Base-by-base conservation (phyloP, 1,139 yeast species). In the Diutina sp. region DNA sequence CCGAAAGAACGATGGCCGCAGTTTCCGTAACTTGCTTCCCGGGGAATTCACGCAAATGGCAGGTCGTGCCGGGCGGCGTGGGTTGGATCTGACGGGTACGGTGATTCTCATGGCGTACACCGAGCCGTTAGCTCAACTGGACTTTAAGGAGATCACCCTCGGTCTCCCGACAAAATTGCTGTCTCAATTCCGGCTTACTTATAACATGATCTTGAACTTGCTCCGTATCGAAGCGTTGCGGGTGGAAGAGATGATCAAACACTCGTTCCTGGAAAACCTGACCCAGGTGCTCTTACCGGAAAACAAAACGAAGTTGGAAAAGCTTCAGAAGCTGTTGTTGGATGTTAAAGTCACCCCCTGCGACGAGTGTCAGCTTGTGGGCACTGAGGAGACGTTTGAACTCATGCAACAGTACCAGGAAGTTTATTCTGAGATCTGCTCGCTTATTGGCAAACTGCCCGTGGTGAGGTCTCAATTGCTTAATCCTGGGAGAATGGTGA, bases 31-130 rank as follows among this genome's bases (percentile, higher is more conserved):
- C 65, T 74, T 93, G 59, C 76, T 87, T 11, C 97, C 99, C 0
- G 99, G 99, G 54, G 99, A 93, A 68, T 93, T 91, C 68, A 95
- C 97, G 1, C 99, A 93, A 71, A 93, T 95, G 99, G 91, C 98
- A 0, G 99, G 99, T 56, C 82, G 99, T 71, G 99, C 99, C 1
- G 99, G 99, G 61, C 84, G 99, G 72, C 85, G 99, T 77, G 99
- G 99, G 53, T 74, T 93, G 61, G 99, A 93, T 74, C 75, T 84
- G 35, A 89, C 89, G 1, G 99, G 99, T 64, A 91, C 97, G 0
- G 99, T 95, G n/a, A 90, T 95, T 59, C 84, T 91, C 30, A 90
- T 93, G 96, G 79, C 95, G 1, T 87, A 85, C 64, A 83, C 82
- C 55, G 85, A 85, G 35, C 90, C 95, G 0, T 72, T 87, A 29